Base-by-base conservation (phyloP, 441 rosid genomes). In the Aleurites moluccanus region DNA sequence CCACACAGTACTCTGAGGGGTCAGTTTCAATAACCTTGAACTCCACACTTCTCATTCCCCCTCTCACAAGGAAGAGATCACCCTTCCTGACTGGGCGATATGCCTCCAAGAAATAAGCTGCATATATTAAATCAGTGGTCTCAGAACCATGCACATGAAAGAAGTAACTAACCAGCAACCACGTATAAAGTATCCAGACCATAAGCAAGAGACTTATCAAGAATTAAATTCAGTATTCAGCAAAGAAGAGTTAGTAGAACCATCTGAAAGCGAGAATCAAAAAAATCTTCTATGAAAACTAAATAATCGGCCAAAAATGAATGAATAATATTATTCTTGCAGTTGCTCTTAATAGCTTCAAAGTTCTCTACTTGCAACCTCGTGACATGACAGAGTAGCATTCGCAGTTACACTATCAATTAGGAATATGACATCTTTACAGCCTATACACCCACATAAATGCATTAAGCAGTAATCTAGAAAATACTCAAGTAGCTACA, bases 21-120 rank as follows among this genome's bases (percentile, higher is more conserved):
- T 89, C 93, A 14, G 91, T 87, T 77, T 89, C 93, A 59, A 89
- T 89, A 63, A 89, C 90, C 83, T 89, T 90, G 75, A 90, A 90
- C 80, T 90, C 94, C 1, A 90, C 86, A 49, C 92, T 90, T 67
- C 95, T 85, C 95, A 90, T 90, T 42, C 95, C 95, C 40, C 95
- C 95, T 78, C 95, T 83, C 0, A 90, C 94, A 78, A 88, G 82
- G 82, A 90, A 90, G 7, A 87, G 78, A 78, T 90, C 94, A n/a
- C 92, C 92, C 75, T 88, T 88, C 84, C 90, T 86, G 80, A 88
- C 89, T 0, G 94, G 94, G 33, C 94, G 92, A 79, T 90, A 90
- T 28, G 94, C 88, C 79, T 90, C 94, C 79, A 86, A 53, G 83
- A 90, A 90, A 78, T 90, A 90, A 79, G 94, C 94, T 90, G 87